phyloP scores from a whole-genome alignment of 768 basidiomycete species.

The Trichaptum fuscoviolaceum region DNA sequence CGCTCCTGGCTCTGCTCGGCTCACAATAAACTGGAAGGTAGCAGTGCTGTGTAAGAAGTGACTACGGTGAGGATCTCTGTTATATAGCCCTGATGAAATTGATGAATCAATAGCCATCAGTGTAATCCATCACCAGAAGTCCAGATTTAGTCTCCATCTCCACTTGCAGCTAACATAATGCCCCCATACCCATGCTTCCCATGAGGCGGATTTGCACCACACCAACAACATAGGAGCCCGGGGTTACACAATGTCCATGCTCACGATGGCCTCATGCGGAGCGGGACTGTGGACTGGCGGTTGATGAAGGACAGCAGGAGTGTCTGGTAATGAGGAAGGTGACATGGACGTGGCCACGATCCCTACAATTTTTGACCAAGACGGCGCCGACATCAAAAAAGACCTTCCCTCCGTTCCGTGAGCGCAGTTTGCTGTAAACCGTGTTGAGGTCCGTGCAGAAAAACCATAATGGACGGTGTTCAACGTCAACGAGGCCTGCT shows the following conservation, averaged over 20 bases:
- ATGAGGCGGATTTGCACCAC: slow-evolving; percentile 65
- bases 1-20: too few relatives aligned
- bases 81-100: too few relatives aligned
- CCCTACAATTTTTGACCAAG: too few relatives aligned
- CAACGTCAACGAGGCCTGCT: slow-evolving; percentile 28
- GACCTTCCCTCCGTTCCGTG: slow-evolving; percentile 21
- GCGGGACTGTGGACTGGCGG: background rate
- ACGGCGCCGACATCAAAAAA: slow-evolving; percentile 39
- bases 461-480: slow-evolving; percentile 30
- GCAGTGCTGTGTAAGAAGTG: too few relatives aligned
- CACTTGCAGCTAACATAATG: slow-evolving; percentile 50
- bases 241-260: slow-evolving; percentile 23
- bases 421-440: slow-evolving; percentile 23
- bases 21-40: too few relatives aligned
- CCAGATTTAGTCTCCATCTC: too few relatives aligned
- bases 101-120: too few relatives aligned
- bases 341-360: too few relatives aligned
- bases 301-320: slow-evolving; percentile 8
- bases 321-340: too few relatives aligned
- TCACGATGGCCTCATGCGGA: slow-evolving; percentile 18
- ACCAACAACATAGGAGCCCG: slow-evolving; percentile 49
- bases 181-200: slow-evolving; percentile 60
- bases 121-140: too few relatives aligned
- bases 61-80: too few relatives aligned
- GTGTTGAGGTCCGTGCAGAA: slow-evolving; percentile 35